These are phyloP conservation scores for Botrytis deweyae DNA, from an alignment of 2,329 filamentous ascomycete species.

Conservation along the genomic window DNA sequence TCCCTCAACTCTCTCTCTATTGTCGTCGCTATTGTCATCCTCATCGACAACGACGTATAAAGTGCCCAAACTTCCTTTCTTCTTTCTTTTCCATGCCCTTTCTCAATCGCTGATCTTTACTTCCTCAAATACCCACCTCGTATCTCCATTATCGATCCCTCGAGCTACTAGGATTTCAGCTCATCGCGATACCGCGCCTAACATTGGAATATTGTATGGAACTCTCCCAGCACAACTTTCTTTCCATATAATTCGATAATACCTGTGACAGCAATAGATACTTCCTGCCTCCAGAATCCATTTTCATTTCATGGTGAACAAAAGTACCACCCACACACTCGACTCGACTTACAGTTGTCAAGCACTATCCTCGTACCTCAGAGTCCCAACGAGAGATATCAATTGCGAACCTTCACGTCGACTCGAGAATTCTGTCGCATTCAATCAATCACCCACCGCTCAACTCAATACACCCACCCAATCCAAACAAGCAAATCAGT, in stretches of 20 bases:
- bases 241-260: neutral
- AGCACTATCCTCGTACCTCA: neutral
- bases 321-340: neutral
- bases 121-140: neutral
- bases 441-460: neutral
- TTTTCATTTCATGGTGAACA: neutral
- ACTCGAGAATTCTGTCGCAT: conserved; percentile 5
- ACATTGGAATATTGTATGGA: neutral
- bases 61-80: neutral
- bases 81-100: neutral
- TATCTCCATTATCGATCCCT: neutral
- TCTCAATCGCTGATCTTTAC: neutral
- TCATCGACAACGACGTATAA: neutral
- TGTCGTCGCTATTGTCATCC: neutral
- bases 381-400: neutral
- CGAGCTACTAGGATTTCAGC: neutral
- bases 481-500: neutral
- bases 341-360: neutral
- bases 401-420: conserved; percentile 11
- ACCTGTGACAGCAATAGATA: neutral
- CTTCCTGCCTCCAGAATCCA: neutral
- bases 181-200: neutral
- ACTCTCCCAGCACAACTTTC: neutral
- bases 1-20: neutral
- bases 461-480: neutral